These are phyloP conservation scores for Terfezia boudieri DNA, from an alignment of 495 filamentous ascomycete genomes.

Conservation along the genomic window DNA sequence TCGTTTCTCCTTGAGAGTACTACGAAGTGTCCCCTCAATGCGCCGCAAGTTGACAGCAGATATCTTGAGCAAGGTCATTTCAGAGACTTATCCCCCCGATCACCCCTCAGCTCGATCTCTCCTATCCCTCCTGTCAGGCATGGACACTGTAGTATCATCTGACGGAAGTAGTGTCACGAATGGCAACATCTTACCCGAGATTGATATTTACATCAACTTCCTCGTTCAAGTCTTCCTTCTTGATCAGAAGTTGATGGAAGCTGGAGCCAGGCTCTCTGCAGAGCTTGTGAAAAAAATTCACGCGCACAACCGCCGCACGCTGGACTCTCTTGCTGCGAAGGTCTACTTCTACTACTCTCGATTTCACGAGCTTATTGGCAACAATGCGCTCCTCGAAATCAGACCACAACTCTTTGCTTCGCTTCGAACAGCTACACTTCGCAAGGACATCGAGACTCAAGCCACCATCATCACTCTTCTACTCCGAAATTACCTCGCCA, in stretches of 20 bases:
- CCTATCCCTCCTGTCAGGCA: constrained; percentile 36
- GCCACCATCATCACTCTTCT: constrained; percentile 84
- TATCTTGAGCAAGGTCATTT: constrained; percentile 56
- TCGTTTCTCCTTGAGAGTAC: constrained; percentile 76
- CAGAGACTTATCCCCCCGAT: constrained; percentile 49
- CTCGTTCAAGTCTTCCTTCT: constrained; percentile 74
- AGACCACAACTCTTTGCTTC: constrained; percentile 70
- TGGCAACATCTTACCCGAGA: constrained; percentile 45
- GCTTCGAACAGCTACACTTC: constrained; percentile 74
- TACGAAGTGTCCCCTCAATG: constrained; percentile 85
- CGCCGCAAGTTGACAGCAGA: constrained; percentile 72
- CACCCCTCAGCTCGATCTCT: constrained; percentile 45
- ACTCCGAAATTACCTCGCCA: constrained; percentile 86
- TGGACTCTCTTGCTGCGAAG: constrained; percentile 81
- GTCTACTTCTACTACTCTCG: constrained; percentile 95
- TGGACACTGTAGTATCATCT: constrained; percentile 42
- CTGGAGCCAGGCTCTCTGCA: constrained; percentile 62
- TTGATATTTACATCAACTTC: constrained; percentile 79
- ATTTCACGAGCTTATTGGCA: constrained; percentile 82
- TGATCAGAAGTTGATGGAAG: constrained; percentile 55
- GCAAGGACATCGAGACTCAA: constrained; percentile 91
- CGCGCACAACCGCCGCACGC: constrained; percentile 69
- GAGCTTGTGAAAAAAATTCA: constrained; percentile 66
- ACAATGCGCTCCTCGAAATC: constrained; percentile 58
- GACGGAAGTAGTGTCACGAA: constrained; percentile 29